Percentiles rank a stretch among this genome's conserved stretches.
Conservation (phyloP, 129 eudicot genomes). For the Centaurea solstitialis region DNA sequence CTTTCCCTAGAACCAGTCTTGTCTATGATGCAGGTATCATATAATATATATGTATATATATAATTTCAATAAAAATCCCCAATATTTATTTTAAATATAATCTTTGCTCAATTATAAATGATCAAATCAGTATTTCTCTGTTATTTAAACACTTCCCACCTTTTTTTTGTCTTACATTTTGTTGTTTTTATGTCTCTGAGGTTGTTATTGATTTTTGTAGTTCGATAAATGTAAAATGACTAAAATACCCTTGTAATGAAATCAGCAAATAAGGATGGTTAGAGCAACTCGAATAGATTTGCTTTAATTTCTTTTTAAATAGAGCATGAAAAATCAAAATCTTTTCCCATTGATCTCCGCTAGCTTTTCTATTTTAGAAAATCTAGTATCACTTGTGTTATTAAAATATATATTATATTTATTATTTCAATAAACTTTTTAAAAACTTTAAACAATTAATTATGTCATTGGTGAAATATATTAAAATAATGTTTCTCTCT, state of each 20-base stretch:
- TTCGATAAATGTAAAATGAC: neutral
- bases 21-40: slow-evolving; percentile 96
- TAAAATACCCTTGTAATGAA: slow-evolving; percentile 1
- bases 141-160: neutral
- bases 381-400: too few species aligned
- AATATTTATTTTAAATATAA: slow-evolving; percentile 1
- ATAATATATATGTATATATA: neutral
- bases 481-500: too few species aligned
- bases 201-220: slow-evolving; percentile 1
- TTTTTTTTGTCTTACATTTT: neutral
- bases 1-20: slow-evolving; percentile 83
- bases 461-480: too few species aligned
- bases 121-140: neutral
- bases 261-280: too few species aligned
- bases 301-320: too few species aligned
- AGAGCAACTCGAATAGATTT: too few species aligned
- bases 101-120: neutral
- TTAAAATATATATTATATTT: too few species aligned
- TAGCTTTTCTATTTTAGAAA: too few species aligned
- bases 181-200: slow-evolving; percentile 9
- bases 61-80: neutral
- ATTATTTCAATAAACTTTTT: too few species aligned
- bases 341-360: too few species aligned
- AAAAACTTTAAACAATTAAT: too few species aligned
- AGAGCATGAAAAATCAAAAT: too few species aligned